Percentiles rank a stretch among this genome's conserved stretches.
Evolutionary conservation across 495 filamentous ascomycete species (phyloP).

Genomic region (Lasiosphaeriaceae sp.): DNA sequence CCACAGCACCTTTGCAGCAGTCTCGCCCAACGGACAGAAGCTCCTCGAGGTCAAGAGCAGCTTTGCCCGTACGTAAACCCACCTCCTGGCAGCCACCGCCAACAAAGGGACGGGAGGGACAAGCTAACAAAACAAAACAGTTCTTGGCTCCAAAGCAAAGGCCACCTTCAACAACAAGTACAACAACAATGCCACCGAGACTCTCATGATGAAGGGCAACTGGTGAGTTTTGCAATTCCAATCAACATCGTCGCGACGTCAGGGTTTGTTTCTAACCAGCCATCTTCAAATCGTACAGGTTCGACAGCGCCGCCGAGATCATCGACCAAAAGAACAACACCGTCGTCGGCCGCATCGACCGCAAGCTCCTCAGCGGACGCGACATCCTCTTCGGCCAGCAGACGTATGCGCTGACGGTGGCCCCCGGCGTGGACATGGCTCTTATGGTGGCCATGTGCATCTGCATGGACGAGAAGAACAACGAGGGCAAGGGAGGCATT

Average conservation of each 20-base stretch:
- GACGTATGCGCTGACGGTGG: slow-evolving; percentile 57
- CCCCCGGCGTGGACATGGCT: slow-evolving; percentile 56
- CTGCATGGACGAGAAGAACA: slow-evolving; percentile 59
- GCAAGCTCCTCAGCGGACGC: slow-evolving; percentile 50
- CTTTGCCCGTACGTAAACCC: slow-evolving; percentile 38
- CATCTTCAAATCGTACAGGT: slow-evolving; percentile 2
- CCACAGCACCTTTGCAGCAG: slow-evolving; percentile 45
- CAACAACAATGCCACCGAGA: slow-evolving; percentile 29
- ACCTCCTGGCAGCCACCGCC: background rate
- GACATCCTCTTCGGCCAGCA: slow-evolving; percentile 55
- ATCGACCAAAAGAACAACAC: slow-evolving; percentile 37
- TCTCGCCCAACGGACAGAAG: slow-evolving; percentile 37
- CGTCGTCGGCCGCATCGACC: slow-evolving; percentile 51
- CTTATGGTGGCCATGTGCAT: slow-evolving; percentile 59
- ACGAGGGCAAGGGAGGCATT: slow-evolving; percentile 27
- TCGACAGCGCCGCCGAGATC: slow-evolving; percentile 47
- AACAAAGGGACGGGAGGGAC: too few relatives aligned
- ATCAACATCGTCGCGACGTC: too few relatives aligned
- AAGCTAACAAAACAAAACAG: slow-evolving; percentile 18
- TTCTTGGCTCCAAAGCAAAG: slow-evolving; percentile 43
- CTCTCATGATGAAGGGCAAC: slow-evolving; percentile 38
- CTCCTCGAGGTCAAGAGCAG: slow-evolving; percentile 50
- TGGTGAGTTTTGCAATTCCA: slow-evolving; percentile 19
- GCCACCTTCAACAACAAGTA: slow-evolving; percentile 44
- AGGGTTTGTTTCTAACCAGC: too few relatives aligned